A percentile compares a stretch with the other conserved stretches of the same genome.
Conservation (phyloP, 1,139 yeast genomes). For the Taphrina communis region DNA sequence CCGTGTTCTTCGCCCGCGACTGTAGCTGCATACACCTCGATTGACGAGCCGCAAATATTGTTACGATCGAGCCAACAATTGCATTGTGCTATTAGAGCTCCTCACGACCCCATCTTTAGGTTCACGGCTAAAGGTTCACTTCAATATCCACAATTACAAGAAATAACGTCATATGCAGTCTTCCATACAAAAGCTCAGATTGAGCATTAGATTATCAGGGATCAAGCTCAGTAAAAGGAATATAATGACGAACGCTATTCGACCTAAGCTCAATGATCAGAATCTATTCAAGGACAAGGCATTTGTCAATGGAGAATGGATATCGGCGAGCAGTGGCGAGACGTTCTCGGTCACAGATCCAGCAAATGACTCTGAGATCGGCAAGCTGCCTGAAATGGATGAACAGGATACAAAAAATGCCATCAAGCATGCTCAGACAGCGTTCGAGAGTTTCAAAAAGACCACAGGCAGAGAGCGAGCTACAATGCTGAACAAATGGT, state of each 20-base stretch:
- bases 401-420: slow-evolving; percentile 57
- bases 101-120: slow-evolving; percentile 4
- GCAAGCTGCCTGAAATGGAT: slow-evolving; percentile 63
- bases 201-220: slow-evolving; percentile 1
- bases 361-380: slow-evolving; percentile 66
- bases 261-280: slow-evolving; percentile 52
- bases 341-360: slow-evolving; percentile 77
- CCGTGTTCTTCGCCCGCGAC: too few relatives aligned
- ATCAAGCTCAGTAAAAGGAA: neutral
- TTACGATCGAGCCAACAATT: too few relatives aligned
- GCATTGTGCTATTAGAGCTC: neutral
- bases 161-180: slow-evolving; percentile 4
- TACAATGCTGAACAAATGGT: slow-evolving; percentile 67
- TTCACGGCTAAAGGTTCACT: neutral
- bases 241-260: slow-evolving; percentile 15
- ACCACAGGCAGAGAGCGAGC: slow-evolving; percentile 73
- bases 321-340: slow-evolving; percentile 58
- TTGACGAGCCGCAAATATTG: too few relatives aligned
- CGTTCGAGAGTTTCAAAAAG: slow-evolving; percentile 65
- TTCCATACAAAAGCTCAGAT: slow-evolving; percentile 16
- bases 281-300: slow-evolving; percentile 52
- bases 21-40: too few relatives aligned
- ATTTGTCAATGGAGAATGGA: slow-evolving; percentile 76
- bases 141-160: neutral
- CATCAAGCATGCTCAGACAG: slow-evolving; percentile 64